Evolutionary conservation across 192 early-diverging fungal genomes (phyloP).

Genomic region (Spinellus fusiger): DNA sequence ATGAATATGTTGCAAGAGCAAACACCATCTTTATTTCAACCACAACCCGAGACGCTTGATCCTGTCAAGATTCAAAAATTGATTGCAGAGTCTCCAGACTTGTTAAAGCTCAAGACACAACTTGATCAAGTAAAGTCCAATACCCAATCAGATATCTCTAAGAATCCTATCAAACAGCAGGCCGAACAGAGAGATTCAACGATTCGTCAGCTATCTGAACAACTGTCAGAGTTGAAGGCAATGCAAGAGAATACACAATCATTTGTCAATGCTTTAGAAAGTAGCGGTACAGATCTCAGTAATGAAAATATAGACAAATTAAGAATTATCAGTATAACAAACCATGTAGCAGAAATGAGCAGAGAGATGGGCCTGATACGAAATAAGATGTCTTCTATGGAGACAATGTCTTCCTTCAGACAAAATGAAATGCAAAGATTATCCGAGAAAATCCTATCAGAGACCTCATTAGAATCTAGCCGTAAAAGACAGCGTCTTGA

Average conservation of each 20-base stretch:
- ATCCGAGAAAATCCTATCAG: background rate
- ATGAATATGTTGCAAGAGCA: background rate
- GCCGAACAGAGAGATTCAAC: background rate
- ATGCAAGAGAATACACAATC: background rate
- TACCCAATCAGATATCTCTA: background rate
- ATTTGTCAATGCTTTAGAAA: background rate
- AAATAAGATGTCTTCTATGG: background rate
- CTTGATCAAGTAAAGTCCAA: background rate
- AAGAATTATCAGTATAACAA: background rate
- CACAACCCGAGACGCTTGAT: background rate
- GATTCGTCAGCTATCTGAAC: background rate
- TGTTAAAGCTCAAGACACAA: background rate
- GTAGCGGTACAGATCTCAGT: background rate
- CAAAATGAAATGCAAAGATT: background rate
- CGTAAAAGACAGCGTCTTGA: background rate
- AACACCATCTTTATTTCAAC: background rate
- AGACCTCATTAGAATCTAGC: background rate
- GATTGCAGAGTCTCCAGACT: background rate
- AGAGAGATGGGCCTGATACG: background rate
- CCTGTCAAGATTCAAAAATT: background rate
- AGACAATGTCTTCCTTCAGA: background rate
- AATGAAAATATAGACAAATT: background rate
- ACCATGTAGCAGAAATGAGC: background rate
- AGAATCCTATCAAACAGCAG: background rate
- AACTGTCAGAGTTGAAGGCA: background rate